Base-by-base conservation (phyloP, 108 stramenopile genomes). In the Seminavis robusta region DNA sequence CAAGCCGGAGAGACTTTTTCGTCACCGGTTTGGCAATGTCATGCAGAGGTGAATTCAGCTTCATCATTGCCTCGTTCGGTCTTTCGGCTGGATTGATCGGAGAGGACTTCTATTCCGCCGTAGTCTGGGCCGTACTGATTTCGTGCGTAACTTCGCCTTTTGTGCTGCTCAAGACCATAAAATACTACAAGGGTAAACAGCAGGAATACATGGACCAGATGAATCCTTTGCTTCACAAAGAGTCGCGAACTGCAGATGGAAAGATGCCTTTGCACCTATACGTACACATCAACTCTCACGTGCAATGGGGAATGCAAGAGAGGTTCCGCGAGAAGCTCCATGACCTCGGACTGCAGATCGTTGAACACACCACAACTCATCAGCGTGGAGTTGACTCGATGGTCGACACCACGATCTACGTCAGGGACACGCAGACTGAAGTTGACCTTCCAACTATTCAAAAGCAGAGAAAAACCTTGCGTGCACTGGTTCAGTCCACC, bases 31-130 rank as follows among this genome's bases (percentile, higher is more conserved):
- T 79, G 20, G 27, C 69, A 17, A 71, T 76, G 74, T 65, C 71
- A 5, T 73, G 69, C 25, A 49, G 69, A 19, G 76, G 76, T 32
- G 76, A 77, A 34, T 77, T 77, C 48, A 60, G 42, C 17, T 67
- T 77, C 34, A 70, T 77, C 36, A 64, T 77, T 61, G 76, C 76
- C 11, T 60, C 69, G 0, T 77, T 68, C 69, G 66, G 67, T 21
- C 28, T 77, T 13, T 61, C 63, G 17, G 56, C 73, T 59, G 76
- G 71, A 24, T 51, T 77, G 16, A 61, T 73, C 37, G 61, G 32
- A 37, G 39, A 40, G 4, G 32, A 64, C 20, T 33, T 65, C 21
- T 77, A 77, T 42, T 37, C 67, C 21, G 50, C 67, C 9, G 63
- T 77, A 17, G 61, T 77, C 7, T 69, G 53, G 41, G 76, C 76